Evolutionary conservation across 2,329 filamentous ascomycete genomes (phyloP), one percentile per base, ranked within the genome.

Genomic region (Pseudopithomyces maydicus): DNA sequence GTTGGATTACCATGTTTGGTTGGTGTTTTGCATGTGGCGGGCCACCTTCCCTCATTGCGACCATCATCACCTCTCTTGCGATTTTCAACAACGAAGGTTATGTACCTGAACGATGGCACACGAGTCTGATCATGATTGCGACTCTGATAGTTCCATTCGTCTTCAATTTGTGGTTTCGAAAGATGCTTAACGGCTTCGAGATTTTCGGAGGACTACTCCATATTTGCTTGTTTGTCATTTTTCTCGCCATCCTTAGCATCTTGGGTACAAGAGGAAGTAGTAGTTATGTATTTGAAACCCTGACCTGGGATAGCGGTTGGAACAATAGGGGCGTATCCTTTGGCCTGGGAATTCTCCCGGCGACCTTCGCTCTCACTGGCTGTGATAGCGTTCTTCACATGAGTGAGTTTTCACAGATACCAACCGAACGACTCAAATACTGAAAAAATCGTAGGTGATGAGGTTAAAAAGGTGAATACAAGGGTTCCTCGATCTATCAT

Each of bases 361-460:
- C 71, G 19, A 71, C 70, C 1, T 74, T 74, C 20, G 68, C 71
- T 6, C 63, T 79, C 1, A 47, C 56, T 77, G 80, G 80, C 11
- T 80, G 80, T 48, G 81, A 83, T 44, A 76, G 79, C 10, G 77
- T 78, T 12, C 72, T 83, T 0, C 81, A 83, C 29, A 69, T 71
- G 62, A 69, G 67, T 70, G 59, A 36, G 62, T 19, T 36, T 6
- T n/a, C 15, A 11, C 11, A 42, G n/a, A 42, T 19, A 17, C 8
- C 4, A 33, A 63, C 20, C 52, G 59, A 17, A 56, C 1, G 10
- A 5, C 2, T n/a, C 14, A 15, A 23, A 7, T n/a, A 17, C 54
- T 61, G 26, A 59, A 26, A 22, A 11, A 7, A 2, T 55, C 19
- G 26, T 35, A 64, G 70, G 67, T 22, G 72, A 74, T 23, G 71